Conservation (phyloP, 371 early-diverging fungal genomes). For the Saksenaea vasiformis region DNA sequence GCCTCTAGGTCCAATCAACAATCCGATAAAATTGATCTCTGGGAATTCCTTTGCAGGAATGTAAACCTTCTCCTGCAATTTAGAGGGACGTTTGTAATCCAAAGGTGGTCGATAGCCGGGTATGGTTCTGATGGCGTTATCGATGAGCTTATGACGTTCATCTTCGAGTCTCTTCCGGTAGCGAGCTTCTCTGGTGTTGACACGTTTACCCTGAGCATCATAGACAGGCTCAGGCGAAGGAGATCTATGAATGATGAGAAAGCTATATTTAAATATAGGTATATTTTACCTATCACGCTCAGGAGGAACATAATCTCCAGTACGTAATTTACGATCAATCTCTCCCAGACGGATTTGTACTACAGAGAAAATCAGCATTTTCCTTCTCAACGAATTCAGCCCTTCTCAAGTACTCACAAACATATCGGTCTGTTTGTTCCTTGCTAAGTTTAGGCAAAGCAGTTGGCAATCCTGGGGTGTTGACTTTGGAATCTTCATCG, state of each 20-base stretch:
- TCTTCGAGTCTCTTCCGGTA: slow-evolving; percentile 92
- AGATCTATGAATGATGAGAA: slow-evolving; percentile 60
- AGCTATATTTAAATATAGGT: neutral
- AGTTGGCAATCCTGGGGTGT: slow-evolving; percentile 81
- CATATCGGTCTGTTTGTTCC: slow-evolving; percentile 83
- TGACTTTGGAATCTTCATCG: slow-evolving; percentile 66
- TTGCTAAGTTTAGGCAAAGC: slow-evolving; percentile 76
- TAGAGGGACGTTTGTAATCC: slow-evolving; percentile 87
- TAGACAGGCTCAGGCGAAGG: slow-evolving; percentile 93
- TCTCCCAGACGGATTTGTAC: slow-evolving; percentile 91
- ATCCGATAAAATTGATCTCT: slow-evolving; percentile 97
- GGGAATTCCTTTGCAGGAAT: slow-evolving; percentile 95
- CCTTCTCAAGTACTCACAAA: slow-evolving; percentile 53
- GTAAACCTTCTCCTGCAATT: slow-evolving; percentile 88
- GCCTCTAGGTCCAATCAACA: slow-evolving; percentile 96
- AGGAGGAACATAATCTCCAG: slow-evolving; percentile 81
- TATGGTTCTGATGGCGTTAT: slow-evolving; percentile 73
- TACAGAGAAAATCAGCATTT: slow-evolving; percentile 18
- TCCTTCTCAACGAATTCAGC: neutral
- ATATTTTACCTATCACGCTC: slow-evolving; percentile 64
- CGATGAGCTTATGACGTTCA: slow-evolving; percentile 89
- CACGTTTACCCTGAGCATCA: slow-evolving; percentile 90
- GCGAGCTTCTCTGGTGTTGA: slow-evolving; percentile 92
- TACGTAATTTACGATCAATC: slow-evolving; percentile 77
- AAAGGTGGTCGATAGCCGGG: slow-evolving; percentile 87